Conservation (phyloP, 345 rosid species). For the Corymbia maculata region DNA sequence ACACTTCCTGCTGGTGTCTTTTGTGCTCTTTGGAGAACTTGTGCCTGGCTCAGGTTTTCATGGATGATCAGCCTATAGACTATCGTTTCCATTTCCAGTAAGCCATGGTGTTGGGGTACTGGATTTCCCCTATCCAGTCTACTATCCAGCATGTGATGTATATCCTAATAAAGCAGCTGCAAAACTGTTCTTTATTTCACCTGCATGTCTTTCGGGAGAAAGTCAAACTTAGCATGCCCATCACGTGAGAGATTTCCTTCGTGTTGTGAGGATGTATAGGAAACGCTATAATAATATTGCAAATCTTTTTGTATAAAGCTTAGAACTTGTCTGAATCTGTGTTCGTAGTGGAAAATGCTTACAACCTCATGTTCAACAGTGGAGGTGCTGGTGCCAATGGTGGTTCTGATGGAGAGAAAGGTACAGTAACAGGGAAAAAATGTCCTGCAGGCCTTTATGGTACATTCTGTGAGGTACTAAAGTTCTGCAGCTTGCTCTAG, state of each 20-base stretch:
- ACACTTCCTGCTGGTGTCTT: background rate
- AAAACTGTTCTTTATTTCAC: background rate
- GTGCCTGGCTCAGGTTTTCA: background rate
- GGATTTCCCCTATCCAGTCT: background rate
- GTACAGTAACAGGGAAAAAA: constrained; percentile 81
- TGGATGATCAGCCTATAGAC: background rate
- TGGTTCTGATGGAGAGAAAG: constrained; percentile 71
- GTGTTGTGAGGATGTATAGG: background rate
- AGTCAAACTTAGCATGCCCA: background rate
- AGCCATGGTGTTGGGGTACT: background rate
- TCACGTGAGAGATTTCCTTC: background rate
- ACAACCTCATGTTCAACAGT: constrained; percentile 21
- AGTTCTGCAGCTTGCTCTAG: background rate
- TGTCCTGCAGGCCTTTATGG: constrained; percentile 96
- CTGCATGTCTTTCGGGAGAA: background rate
- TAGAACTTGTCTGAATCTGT: background rate
- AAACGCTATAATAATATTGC: background rate
- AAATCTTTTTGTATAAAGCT: background rate
- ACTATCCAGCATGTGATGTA: background rate
- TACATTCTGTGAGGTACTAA: constrained; percentile 76
- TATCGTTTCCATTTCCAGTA: background rate
- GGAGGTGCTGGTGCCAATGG: constrained; percentile 87
- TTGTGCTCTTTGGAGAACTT: background rate
- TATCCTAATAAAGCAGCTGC: background rate
- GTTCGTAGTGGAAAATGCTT: background rate